These are phyloP conservation scores for Moringa oleifera DNA, from an alignment of 345 rosid species.

Conservation along the genomic window DNA sequence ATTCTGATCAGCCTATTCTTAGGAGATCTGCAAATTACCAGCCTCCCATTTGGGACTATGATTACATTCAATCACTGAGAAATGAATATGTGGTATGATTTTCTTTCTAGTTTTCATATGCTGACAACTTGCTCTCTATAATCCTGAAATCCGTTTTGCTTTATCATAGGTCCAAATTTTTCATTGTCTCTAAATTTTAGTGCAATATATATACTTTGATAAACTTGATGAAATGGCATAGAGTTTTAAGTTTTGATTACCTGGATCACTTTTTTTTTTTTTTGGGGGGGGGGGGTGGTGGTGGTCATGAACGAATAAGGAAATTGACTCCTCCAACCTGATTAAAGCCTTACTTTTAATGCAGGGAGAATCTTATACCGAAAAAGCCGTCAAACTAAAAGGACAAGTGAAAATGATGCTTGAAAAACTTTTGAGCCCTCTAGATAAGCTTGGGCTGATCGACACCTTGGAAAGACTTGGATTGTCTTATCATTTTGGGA, in stretches of 20 bases:
- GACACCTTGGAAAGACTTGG: conserved; percentile 34
- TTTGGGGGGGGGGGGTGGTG: too few species aligned
- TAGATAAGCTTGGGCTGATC: conserved; percentile 26
- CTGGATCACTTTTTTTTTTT: background rate
- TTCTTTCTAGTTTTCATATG: background rate
- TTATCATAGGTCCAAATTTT: too few species aligned
- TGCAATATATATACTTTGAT: too few species aligned
- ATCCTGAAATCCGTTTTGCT: too few species aligned
- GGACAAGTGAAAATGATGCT: conserved; percentile 12
- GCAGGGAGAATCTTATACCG: conserved; percentile 4
- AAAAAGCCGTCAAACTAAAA: background rate
- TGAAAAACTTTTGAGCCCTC: conserved; percentile 8
- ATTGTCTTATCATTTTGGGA: conserved; percentile 27
- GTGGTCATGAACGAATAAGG: too few species aligned
- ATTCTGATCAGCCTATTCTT: too few species aligned
- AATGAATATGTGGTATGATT: conserved; percentile 15
- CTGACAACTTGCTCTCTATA: too few species aligned
- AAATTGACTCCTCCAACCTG: too few species aligned
- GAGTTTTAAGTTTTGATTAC: too few species aligned
- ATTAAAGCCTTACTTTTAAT: background rate
- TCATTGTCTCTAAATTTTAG: background rate
- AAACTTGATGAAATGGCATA: too few species aligned
- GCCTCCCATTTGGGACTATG: conserved; percentile 29
- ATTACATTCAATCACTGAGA: conserved; percentile 29
- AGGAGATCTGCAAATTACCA: conserved; percentile 31